Conservation (phyloP, 2,329 filamentous ascomycete genomes). For the Berkeleyomyces rouxiae region DNA sequence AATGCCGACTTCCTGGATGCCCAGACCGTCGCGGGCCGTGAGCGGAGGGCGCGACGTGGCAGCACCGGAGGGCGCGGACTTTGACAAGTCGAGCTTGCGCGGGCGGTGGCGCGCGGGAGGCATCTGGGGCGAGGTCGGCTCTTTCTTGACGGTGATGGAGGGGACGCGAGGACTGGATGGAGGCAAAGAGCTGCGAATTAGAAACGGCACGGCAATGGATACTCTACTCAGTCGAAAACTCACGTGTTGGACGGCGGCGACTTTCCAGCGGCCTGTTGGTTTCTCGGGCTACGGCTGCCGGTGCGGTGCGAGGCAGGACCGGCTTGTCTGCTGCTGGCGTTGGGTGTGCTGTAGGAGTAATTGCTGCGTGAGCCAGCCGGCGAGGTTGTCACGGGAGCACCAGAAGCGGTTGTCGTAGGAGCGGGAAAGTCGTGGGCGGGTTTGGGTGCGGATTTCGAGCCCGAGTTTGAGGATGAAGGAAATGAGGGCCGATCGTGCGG, state of each 20-base stretch:
- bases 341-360: constrained; percentile 18
- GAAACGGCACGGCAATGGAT: constrained; percentile 6
- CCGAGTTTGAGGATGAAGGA: constrained; percentile 19
- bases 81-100: constrained; percentile 61
- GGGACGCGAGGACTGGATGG: constrained; percentile 40
- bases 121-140: constrained; percentile 74
- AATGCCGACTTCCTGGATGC: constrained; percentile 81
- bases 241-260: constrained; percentile 45
- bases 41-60: constrained; percentile 51
- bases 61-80: constrained; percentile 37
- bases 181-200: constrained; percentile 19
- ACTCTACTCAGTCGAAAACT: constrained; percentile 21
- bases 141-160: constrained; percentile 92
- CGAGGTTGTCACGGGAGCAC: constrained; percentile 25
- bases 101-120: constrained; percentile 57
- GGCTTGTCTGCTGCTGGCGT: background rate
- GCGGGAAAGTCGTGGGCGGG: constrained; percentile 21
- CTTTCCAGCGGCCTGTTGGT: constrained; percentile 25
- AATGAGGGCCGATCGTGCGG: constrained; percentile 47
- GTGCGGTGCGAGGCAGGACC: constrained; percentile 1
- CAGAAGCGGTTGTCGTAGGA: constrained; percentile 14
- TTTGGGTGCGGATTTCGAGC: constrained; percentile 20
- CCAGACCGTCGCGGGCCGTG: constrained; percentile 62
- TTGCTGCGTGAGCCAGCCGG: constrained; percentile 34
- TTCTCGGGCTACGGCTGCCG: constrained; percentile 14